Base-by-base conservation (phyloP, 1,139 yeast species). In the Kluyveromyces sp. region DNA sequence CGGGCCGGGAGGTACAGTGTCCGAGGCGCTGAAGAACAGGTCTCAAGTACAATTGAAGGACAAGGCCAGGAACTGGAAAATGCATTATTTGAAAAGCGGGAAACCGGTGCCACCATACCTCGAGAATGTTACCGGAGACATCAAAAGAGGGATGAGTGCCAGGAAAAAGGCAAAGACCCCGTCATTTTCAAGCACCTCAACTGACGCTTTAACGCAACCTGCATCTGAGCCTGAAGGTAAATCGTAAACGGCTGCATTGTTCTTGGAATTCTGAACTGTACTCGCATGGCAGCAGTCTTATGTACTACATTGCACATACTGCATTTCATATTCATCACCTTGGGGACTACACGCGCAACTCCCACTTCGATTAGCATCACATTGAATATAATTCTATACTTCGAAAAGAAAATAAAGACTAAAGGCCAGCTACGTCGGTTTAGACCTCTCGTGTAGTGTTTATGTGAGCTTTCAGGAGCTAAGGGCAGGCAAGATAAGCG, bases 61-160 rank as follows among this genome's bases (percentile, higher is more conserved):
- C 61, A 92, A 92, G 60, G 97, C 97, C 0, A 74, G 97, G 52
- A 92, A 92, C 59, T 83, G 96, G 86, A 92, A 89, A 62, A 76
- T 86, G 74, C 82, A 83, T 51, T 87, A 83, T 60, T 67, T 88
- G 47, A 84, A 87, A 58, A 74, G 78, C 46, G 80, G 80, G 3
- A 65, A 77, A 39, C 78, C 85, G 4, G 77, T 89, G 3, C 97
- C 97, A 0, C 78, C 73, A 2, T 89, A 86, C 56, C 68, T 92
- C 50, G 71, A 69, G 44, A 80, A 82, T 52, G 97, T 89, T 20
- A 88, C 96, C 0, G 97, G 97, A 36, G 95, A 82, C 52, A 65
- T 83, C 47, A 88, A 82, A 28, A 68, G 83, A 45, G 75, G 71
- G 26, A 74, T 70, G 46, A 63, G 58, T 45, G 55, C 58, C 45